These are phyloP conservation scores for Escallonia rubra DNA, from an alignment of 129 eudicot species.

Conservation along the genomic window DNA sequence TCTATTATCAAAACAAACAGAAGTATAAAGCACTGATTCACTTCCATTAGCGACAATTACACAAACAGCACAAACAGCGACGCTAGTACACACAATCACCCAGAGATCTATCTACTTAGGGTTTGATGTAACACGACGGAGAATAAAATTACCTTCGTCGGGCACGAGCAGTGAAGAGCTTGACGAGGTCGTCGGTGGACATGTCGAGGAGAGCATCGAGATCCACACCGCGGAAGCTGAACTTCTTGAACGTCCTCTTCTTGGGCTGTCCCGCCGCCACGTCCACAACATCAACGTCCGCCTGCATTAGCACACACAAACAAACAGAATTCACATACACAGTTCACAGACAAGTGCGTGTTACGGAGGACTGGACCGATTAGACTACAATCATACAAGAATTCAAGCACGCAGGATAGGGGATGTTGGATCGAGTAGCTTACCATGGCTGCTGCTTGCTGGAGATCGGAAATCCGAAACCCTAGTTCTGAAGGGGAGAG, in stretches of 20 bases:
- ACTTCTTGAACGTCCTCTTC: conserved; percentile 97
- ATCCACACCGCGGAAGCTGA: conserved; percentile 83
- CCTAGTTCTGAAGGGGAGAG: neutral
- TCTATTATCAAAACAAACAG: neutral
- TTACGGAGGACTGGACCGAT: too few species aligned
- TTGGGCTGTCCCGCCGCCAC: conserved; percentile 64
- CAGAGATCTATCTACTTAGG: too few species aligned
- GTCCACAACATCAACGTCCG: conserved; percentile 54
- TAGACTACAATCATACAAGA: too few species aligned
- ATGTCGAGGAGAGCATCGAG: conserved; percentile 83
- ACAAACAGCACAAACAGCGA: neutral
- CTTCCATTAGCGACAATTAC: neutral
- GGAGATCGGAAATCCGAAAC: neutral
- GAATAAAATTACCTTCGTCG: conserved; percentile 50
- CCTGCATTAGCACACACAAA: conserved; percentile 23
- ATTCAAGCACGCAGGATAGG: neutral
- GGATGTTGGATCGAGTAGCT: neutral
- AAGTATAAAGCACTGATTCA: neutral
- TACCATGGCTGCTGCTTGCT: conserved; percentile 6
- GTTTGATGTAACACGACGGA: neutral
- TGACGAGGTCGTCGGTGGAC: conserved; percentile 80
- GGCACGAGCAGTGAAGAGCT: conserved; percentile 77
- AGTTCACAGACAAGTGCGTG: too few species aligned
- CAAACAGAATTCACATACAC: too few species aligned
- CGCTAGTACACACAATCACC: too few species aligned